phyloP scores from a whole-genome alignment of 2,329 filamentous ascomycete species.

The Fusarium verticillioides region DNA sequence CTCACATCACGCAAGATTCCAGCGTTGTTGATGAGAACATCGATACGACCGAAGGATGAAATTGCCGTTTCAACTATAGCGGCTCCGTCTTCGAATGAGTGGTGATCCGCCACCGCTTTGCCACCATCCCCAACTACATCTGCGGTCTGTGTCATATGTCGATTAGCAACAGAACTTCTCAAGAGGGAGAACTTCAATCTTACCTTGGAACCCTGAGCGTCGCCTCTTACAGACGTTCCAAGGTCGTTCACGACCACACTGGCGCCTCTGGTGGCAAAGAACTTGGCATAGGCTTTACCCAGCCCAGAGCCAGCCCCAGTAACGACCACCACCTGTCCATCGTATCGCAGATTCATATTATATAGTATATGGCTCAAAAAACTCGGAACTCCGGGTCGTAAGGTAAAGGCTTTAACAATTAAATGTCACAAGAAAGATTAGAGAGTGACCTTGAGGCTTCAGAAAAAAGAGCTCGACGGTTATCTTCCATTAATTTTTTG shows the following conservation, averaged over 20 bases:
- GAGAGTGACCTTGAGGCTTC: neutral
- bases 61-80: neutral
- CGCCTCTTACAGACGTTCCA: neutral
- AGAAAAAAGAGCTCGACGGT: neutral
- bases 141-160: neutral
- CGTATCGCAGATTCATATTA: neutral
- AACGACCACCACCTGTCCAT: neutral
- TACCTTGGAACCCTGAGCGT: neutral
- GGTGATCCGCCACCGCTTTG: neutral
- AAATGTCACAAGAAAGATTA: neutral
- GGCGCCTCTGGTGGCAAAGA: neutral
- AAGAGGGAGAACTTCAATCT: fast-evolving
- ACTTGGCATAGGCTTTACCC: neutral
- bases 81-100: neutral
- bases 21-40: neutral
- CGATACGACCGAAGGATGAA: neutral
- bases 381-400: fast-evolving
- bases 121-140: neutral
- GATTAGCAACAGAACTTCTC: neutral
- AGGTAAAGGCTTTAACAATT: neutral
- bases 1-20: neutral
- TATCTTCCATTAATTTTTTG: neutral
- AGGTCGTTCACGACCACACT: neutral
- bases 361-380: neutral
- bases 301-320: neutral